Evolutionary conservation across 2,329 filamentous ascomycete genomes (phyloP).

Genomic region (Aureobasidium mangrovei): DNA sequence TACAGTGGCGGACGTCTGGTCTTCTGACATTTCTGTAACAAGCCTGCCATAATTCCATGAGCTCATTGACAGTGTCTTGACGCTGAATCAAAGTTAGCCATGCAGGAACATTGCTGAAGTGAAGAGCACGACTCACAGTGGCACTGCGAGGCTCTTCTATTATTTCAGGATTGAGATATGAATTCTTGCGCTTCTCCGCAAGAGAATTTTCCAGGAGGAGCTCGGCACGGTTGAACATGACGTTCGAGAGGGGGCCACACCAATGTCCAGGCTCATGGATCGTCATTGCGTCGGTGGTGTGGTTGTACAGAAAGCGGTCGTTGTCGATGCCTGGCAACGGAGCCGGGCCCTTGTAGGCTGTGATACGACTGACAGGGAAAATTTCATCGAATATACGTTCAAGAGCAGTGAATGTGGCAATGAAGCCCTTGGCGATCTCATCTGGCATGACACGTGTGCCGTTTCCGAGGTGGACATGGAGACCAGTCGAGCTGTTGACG

Average conservation of each 20-base stretch:
- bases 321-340: neutral
- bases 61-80: neutral
- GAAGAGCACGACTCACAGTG: neutral
- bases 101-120: neutral
- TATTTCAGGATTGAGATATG: neutral
- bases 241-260: no score
- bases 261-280: neutral
- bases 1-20: neutral
- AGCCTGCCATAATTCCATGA: neutral
- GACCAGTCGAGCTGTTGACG: neutral
- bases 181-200: neutral
- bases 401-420: neutral
- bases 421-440: neutral
- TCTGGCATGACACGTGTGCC: neutral
- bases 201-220: neutral
- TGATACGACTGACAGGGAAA: neutral
- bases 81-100: neutral
- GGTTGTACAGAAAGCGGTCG: neutral
- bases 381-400: neutral
- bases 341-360: neutral
- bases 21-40: neutral
- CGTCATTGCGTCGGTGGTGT: neutral
- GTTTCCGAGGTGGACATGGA: constrained; percentile 3
- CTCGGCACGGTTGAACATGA: no score
- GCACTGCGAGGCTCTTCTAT: neutral